Base-by-base conservation (phyloP, 306 rosid species). In the Albizia julibrissin region DNA sequence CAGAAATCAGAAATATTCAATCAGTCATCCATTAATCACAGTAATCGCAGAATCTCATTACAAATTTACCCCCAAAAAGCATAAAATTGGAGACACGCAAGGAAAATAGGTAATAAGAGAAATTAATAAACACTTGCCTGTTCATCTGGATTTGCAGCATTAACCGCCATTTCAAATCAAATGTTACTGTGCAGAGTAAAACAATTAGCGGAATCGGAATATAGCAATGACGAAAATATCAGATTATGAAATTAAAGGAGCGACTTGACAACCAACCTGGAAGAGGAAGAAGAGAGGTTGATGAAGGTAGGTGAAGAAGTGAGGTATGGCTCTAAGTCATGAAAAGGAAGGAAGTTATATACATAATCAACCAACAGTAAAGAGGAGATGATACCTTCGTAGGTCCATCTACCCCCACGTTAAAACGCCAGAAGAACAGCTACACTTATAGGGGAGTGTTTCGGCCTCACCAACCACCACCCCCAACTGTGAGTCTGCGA, bases 91-190 rank as follows among this genome's bases (percentile, higher is more conserved):
- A 27, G 33, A 27, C 37, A 61, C 18, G 7, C 15, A 26, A 26
- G 8, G 19, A 61, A 26, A 61, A 26, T 13, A 6, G 19, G n/a
- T 27, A 29, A 27, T 18, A 24, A 42, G 72, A 72, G 40, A 59
- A 65, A 46, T 72, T n/a, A 46, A 59, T 8, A 69, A 80, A 52
- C 64, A 49, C 74, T 59, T 75, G 75, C 97, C 95, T 85, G 84
- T 87, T 89, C 95, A 34, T 76, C 78, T 68, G 90, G 72, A 47
- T 42, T 82, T 33, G 81, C 81, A 78, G 54, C 72, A 80, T 26
- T 81, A 70, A 84, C 81, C 46, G 94, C 92, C 97, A 94, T 94
- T 87, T 34, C 4, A 3, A 33, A 19, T 78, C 49, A 75, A 67
- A 34, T 58, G 72, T 39, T 14, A 52, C 16, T 27, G 90, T 84